Conservation (phyloP, 345 rosid species). For the Salix suchowensis region DNA sequence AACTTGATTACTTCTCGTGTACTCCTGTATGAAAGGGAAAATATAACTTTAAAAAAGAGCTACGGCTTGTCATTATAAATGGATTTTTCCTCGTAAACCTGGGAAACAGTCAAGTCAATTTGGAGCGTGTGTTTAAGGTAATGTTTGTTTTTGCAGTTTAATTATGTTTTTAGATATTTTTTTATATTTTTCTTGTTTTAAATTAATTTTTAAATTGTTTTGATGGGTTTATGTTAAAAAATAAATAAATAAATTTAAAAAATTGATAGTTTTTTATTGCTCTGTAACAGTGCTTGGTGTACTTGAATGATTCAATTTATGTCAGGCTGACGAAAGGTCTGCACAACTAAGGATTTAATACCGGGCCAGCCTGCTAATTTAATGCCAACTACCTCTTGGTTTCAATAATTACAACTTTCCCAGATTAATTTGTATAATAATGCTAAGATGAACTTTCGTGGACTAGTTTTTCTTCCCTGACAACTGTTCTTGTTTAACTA, state of each 20-base stretch:
- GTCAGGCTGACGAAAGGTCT: conserved; percentile 1
- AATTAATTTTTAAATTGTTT: too few species aligned
- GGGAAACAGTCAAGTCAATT: neutral
- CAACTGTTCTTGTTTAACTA: conserved; percentile 16
- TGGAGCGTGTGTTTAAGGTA: too few species aligned
- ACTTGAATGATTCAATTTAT: neutral
- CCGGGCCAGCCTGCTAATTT: neutral
- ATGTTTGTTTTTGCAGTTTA: too few species aligned
- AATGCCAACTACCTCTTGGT: neutral
- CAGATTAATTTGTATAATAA: conserved; percentile 2
- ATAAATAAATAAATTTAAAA: too few species aligned
- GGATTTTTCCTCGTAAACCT: neutral
- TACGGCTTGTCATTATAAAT: neutral
- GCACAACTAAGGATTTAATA: neutral
- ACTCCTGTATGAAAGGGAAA: neutral
- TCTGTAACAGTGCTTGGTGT: too few species aligned
- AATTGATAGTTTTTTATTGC: too few species aligned
- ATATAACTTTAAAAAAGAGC: neutral
- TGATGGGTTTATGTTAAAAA: too few species aligned
- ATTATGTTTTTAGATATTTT: too few species aligned
- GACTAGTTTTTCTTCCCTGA: neutral
- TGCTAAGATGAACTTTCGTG: neutral
- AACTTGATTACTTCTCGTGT: neutral
- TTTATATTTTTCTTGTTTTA: too few species aligned
- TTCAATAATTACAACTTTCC: neutral